phyloP scores from a whole-genome alignment of 176 grass and related monocot species.

The Phoenix roebelenii region DNA sequence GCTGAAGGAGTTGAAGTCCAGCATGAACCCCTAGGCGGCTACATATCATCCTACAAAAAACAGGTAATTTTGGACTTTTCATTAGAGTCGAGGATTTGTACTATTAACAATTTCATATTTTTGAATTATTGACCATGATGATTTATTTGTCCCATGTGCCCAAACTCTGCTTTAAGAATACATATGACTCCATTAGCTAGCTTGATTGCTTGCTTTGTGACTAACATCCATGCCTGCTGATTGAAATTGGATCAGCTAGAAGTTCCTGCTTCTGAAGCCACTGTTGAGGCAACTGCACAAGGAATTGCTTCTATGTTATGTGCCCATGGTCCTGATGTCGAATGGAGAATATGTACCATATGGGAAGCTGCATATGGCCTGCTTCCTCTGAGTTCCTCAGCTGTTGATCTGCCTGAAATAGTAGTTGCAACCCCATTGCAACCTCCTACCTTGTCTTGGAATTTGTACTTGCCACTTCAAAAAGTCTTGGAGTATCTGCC shows the following conservation, averaged over 20 bases:
- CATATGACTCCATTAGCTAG: too few species aligned
- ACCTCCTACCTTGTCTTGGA: slow-evolving; percentile 95
- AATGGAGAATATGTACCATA: slow-evolving; percentile 99
- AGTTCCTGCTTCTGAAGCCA: slow-evolving; percentile 77
- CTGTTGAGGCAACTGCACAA: slow-evolving; percentile 95
- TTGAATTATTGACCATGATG: too few species aligned
- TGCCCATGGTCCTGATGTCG: slow-evolving; percentile 98
- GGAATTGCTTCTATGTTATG: slow-evolving; percentile 95
- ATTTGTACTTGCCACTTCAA: slow-evolving; percentile 75
- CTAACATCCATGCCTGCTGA: slow-evolving; percentile 6
- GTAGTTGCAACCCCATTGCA: slow-evolving; percentile 86
- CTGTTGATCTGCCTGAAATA: slow-evolving; percentile 95
- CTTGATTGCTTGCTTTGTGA: neutral
- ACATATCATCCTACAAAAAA: slow-evolving; percentile 83
- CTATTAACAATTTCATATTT: too few species aligned
- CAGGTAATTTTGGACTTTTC: slow-evolving; percentile 50
- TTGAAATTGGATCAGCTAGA: slow-evolving; percentile 54
- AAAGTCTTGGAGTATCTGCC: slow-evolving; percentile 97
- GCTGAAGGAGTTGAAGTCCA: slow-evolving; percentile 82
- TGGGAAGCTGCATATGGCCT: slow-evolving; percentile 99
- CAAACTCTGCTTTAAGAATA: too few species aligned
- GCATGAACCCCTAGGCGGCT: slow-evolving; percentile 77
- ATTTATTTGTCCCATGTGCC: too few species aligned
- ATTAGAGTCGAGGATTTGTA: neutral
- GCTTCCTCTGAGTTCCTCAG: slow-evolving; percentile 89